Conservation (phyloP, 2,329 filamentous ascomycete species). For the Echinosphaeria canescens region DNA sequence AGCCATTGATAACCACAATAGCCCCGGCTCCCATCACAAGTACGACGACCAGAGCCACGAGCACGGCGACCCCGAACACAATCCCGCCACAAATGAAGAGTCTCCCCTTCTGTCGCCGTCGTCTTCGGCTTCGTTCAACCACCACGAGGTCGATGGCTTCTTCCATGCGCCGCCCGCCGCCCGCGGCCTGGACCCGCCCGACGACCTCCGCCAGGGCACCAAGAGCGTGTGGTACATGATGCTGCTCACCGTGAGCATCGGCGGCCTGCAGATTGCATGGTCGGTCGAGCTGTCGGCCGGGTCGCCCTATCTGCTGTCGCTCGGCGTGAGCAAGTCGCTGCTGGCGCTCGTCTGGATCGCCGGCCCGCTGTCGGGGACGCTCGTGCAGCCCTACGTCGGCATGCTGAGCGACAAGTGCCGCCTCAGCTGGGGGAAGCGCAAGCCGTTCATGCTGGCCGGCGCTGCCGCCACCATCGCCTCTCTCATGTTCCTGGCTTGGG, state of each 20-base stretch:
- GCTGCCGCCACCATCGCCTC: constrained; percentile 42
- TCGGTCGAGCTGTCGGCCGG: constrained; percentile 88
- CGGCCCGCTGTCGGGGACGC: constrained; percentile 53
- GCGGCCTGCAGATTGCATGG: constrained; percentile 86
- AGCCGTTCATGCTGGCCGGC: constrained; percentile 62
- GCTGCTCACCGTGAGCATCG: constrained; percentile 67
- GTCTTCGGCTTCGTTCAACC: constrained; percentile 5
- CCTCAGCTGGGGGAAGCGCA: constrained; percentile 53
- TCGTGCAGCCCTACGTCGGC: constrained; percentile 68
- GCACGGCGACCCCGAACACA: not conserved
- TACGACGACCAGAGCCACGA: not conserved
- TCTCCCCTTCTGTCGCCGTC: constrained; percentile 26
- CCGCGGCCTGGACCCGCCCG: too few relatives aligned
- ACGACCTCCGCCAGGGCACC: constrained; percentile 32
- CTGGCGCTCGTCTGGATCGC: constrained; percentile 76
- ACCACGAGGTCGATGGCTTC: constrained; percentile 13
- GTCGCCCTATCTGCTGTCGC: constrained; percentile 61
- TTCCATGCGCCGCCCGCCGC: constrained; percentile 7
- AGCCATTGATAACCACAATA: too few relatives aligned
- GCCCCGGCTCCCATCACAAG: too few relatives aligned
- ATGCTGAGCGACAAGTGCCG: constrained; percentile 65
- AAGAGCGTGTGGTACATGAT: constrained; percentile 78
- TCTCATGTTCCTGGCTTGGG: constrained; percentile 52
- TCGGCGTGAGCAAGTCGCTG: constrained; percentile 64
- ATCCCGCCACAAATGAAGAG: constrained; percentile 12